Evolutionary conservation across 148 eudicot species (phyloP), one percentile per base, ranked within the genome.

Genomic region (Rhododendron henanense): DNA sequence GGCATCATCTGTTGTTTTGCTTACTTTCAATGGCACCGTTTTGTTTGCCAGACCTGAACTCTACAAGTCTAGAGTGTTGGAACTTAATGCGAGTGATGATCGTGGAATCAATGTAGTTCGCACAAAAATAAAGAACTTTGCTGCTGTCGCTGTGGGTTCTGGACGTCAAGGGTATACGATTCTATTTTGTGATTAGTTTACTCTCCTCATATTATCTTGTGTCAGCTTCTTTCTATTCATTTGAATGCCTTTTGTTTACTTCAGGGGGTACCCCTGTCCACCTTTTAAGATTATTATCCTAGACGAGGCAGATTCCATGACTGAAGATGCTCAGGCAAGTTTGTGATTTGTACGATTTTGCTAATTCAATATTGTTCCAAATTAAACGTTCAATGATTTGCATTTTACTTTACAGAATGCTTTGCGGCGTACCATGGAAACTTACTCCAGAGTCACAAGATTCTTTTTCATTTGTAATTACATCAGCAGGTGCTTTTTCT

Each of bases 291-390:
- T 96, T 79, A 95, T 95, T 41, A 94, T 96, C 86, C 94, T 96
- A 16, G 99, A 96, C 67, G 98, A 96, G 91, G 98, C 99, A 67
- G 99, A 96, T 93, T 96, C 99, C 83, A 96, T 96, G 99, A 96
- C 99, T 57, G 98, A 96, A 93, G 99, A 96, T 90, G 98, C 99
- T 82, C 99, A 95, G 97, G 99, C 88, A 90, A 81, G 94, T 88
- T 82, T 45, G 10, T 81, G 57, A 13, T 37, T 59, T 39, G 53
- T 41, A 23, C 35, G 21, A 13, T 25, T 10, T 84, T 11, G 47
- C 81, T 74, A 50, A 44, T 75, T 35, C 19, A 23, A 80, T 23
- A 80, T 79, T 85, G 73, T 14, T 83, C 41, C 50, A 71, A n/a
- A 44, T 39, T 41, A 7, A 84, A 45, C 0, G 2, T 37, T 45